A percentile compares a stretch with the other conserved stretches of the same genome.
Conservation (phyloP, 2,329 filamentous ascomycete species). For the Boeremia exigua region DNA sequence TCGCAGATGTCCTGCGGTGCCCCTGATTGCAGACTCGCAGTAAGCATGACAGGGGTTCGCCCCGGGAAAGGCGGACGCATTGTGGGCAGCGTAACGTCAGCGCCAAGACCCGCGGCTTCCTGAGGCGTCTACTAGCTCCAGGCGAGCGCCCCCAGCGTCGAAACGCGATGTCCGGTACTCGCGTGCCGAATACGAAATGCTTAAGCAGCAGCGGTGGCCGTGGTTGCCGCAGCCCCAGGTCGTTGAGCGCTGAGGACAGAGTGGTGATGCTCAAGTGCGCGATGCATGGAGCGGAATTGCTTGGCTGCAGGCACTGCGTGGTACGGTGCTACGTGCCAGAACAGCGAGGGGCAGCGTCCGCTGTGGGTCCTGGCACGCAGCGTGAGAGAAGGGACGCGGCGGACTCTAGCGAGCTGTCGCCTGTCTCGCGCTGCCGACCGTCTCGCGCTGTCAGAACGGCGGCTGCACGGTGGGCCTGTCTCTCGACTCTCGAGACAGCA, state of each 20-base stretch:
- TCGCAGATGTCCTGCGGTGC: neutral
- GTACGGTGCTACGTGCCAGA: constrained; percentile 16
- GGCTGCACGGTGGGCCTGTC: neutral
- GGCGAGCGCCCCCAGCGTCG: neutral
- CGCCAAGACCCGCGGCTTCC: constrained; percentile 4
- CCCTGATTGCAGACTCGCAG: constrained; percentile 10
- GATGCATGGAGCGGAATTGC: constrained; percentile 12
- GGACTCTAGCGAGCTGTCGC: constrained; percentile 1
- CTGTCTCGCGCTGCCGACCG: constrained; percentile 5
- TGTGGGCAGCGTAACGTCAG: constrained; percentile 4
- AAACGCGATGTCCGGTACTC: constrained; percentile 6
- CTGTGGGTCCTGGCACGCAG: neutral
- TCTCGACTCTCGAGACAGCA: neutral
- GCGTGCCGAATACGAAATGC: constrained; percentile 3
- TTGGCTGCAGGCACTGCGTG: constrained; percentile 15
- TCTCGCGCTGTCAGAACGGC: constrained; percentile 4
- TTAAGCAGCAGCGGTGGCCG: neutral
- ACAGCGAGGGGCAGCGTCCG: constrained; percentile 9
- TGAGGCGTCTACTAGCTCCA: constrained; percentile 2
- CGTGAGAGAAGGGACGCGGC: neutral
- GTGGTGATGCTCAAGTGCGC: neutral
- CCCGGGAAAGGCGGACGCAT: constrained; percentile 4
- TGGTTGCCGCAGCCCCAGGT: neutral
- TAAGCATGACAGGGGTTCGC: constrained; percentile 2
- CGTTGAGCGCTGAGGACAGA: neutral